Evolutionary conservation across 805 yeast species (phyloP).

Genomic region (Suhomyces xylopsoci): DNA sequence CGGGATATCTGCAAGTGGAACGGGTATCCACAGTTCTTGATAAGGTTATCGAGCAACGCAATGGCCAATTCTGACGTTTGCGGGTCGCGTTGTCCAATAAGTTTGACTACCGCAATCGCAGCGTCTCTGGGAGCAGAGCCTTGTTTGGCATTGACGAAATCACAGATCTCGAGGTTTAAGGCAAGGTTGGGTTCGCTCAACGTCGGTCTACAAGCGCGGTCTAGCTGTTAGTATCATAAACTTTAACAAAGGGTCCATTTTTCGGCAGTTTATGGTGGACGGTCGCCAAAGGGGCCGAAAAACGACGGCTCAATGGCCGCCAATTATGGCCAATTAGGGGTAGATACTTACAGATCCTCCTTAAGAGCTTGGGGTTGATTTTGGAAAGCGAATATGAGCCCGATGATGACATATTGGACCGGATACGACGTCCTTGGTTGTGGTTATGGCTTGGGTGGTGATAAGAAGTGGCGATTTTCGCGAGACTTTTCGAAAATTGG

Average conservation of each 20-base stretch:
- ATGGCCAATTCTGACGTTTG: constrained; percentile 83
- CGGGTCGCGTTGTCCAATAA: constrained; percentile 78
- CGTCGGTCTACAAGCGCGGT: constrained; percentile 85
- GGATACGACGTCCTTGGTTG: neutral
- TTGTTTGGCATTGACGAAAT: constrained; percentile 86
- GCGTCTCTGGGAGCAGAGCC: constrained; percentile 92
- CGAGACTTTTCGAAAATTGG: constrained; percentile 1
- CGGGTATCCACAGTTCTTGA: constrained; percentile 97
- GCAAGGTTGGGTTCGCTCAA: constrained; percentile 84
- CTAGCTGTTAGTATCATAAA: constrained; percentile 27
- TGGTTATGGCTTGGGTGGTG: neutral
- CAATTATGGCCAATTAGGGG: constrained; percentile 27
- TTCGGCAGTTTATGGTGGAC: no score
- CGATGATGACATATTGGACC: constrained; percentile 9
- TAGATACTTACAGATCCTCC: constrained; percentile 40
- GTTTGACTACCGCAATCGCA: constrained; percentile 76
- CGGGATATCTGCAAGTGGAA: constrained; percentile 92
- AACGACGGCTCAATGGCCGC: constrained; percentile 29
- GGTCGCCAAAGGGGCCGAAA: neutral
- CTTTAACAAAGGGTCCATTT: no score
- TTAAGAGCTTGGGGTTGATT: constrained; percentile 44
- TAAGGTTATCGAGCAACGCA: constrained; percentile 80
- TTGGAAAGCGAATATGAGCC: constrained; percentile 39
- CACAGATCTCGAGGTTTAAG: constrained; percentile 88
- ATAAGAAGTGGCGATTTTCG: neutral